Evolutionary conservation across 2,329 filamentous ascomycete genomes (phyloP), one percentile per base, ranked within the genome.

Genomic region (Colletotrichum sp.): DNA sequence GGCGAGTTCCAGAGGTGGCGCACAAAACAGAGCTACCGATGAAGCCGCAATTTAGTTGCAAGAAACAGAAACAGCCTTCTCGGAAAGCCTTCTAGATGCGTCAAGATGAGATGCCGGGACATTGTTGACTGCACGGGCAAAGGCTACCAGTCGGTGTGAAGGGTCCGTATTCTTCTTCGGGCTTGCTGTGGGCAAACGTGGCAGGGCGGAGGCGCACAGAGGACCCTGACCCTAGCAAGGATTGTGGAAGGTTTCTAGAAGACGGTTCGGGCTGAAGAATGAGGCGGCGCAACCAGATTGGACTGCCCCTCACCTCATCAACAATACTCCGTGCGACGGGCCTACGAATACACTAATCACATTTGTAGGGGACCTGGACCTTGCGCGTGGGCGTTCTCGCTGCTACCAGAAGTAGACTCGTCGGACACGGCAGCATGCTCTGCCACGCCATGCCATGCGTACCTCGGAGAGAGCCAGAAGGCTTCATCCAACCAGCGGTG

Each of bases 171-270:
- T 57, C 34, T 64, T 68, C 55, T 65, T 69, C 28, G 49, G 44
- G 44, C 44, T 21, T 21, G 44, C 44, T 49, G 34, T 60, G 69
- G 62, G 34, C 52, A 55, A 67, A 72, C 69, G 69, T 67, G 63
- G 72, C 72, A 75, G 21, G 69, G 21, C 69, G 55, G 73, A 71
- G 39, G 64, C 64, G 49, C 73, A 69, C 71, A 64, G 70, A 76
- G 65, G 59, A 70, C 60, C 75, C 75, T 75, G 71, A 52, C 39
- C 44, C 67, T 63, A 71, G 66, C 75, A 71, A 63, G 71, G 71
- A 75, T 77, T 30, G 24, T 75, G 60, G 75, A 77, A 77, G 66
- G 60, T 39, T 75, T 77, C 75, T 66, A 75, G 75, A 77, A 75
- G 73, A 73, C 64, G 44, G 73, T 69, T 73, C 64, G 63, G 44